Base-by-base conservation (phyloP, 768 basidiomycete species). In the Mycena galopus region DNA sequence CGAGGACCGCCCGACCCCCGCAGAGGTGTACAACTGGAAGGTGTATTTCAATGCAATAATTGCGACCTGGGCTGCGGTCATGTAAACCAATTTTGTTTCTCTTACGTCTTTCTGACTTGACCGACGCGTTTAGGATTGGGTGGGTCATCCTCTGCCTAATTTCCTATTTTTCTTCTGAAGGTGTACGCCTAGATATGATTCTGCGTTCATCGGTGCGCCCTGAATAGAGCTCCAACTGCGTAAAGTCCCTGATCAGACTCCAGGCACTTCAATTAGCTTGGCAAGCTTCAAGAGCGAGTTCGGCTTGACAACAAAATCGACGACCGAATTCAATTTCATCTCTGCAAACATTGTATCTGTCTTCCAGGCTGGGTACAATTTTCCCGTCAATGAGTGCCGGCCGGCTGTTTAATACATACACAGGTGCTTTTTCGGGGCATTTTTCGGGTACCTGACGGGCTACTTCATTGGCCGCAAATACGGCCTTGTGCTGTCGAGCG, bases 281-380 rank as follows among this genome's bases (percentile, higher is more conserved):
- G 56, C 75, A 1, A 84, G 83, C 32, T 89, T 88, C 82, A 83
- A 87, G 73, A 60, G 71, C 25, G 86, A 85, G 53, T 89, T 88
- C 60, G 82, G 82, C 0, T 80, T 86, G 25, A 77, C 76, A 33
- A 78, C 72, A 5, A 81, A 82, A 76, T 76, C 80, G 3, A 71
- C 81, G 0, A 47, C 71, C 0, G 74, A 84, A 44, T 75, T 84
- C 56, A 79, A 82, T 29, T 64, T 78, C 29, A 80, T 84, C 56
- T 83, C 82, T 6, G 82, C 86, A 12, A 88, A 88, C 71, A 83
- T 88, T 39, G 86, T 88, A 21, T 86, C 86, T 11, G 76, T 82
- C 12, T 88, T 83, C 76, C 86, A 87, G 68, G 88, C 83, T 12
- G 85, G 86, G 81, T 83, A 59, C 29, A 29, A 56, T 30, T 56